Evolutionary conservation across 148 eudicot genomes (phyloP).

Genomic region (Salicornia ramosissima): DNA sequence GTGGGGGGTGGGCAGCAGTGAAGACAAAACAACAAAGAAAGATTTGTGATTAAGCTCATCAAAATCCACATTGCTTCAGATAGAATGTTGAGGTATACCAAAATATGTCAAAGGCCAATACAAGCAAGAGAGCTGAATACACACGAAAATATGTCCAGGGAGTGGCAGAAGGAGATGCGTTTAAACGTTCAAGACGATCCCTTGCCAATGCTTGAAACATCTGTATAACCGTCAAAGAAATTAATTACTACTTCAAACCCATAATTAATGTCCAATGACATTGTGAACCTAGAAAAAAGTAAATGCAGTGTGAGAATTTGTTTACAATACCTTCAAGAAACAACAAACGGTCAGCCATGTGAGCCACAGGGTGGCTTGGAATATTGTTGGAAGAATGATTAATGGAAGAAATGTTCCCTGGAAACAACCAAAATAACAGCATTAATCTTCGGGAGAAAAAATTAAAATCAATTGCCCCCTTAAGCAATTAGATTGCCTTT

Average conservation of each 20-base stretch:
- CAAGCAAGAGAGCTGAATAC: slow-evolving; percentile 81
- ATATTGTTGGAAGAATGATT: slow-evolving; percentile 78
- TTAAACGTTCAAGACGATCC: slow-evolving; percentile 96
- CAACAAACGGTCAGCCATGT: slow-evolving; percentile 81
- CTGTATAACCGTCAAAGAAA: slow-evolving; percentile 33
- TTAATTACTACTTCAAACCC: slow-evolving; percentile 9
- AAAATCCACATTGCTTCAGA: background rate
- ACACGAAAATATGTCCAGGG: slow-evolving; percentile 92
- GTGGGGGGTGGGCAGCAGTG: background rate
- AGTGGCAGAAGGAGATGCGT: slow-evolving; percentile 94
- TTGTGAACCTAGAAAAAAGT: background rate
- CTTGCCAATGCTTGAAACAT: slow-evolving; percentile 99
- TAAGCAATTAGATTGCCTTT: too few relatives aligned
- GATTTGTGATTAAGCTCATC: background rate
- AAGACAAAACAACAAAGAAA: background rate
- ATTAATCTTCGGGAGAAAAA: slow-evolving; percentile 2
- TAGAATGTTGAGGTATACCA: slow-evolving; percentile 49
- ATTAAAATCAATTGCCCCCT: too few relatives aligned
- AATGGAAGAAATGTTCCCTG: slow-evolving; percentile 96
- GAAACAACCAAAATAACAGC: slow-evolving; percentile 4
- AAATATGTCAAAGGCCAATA: slow-evolving; percentile 61
- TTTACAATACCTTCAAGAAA: slow-evolving; percentile 62
- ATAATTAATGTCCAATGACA: background rate
- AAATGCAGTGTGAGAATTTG: slow-evolving; percentile 13
- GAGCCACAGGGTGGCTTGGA: slow-evolving; percentile 77